A percentile compares a stretch with the other conserved stretches of the same genome.
These are phyloP conservation scores for Aspergillus homomorphus DNA, from an alignment of 495 filamentous ascomycete genomes.

Conservation along the genomic window DNA sequence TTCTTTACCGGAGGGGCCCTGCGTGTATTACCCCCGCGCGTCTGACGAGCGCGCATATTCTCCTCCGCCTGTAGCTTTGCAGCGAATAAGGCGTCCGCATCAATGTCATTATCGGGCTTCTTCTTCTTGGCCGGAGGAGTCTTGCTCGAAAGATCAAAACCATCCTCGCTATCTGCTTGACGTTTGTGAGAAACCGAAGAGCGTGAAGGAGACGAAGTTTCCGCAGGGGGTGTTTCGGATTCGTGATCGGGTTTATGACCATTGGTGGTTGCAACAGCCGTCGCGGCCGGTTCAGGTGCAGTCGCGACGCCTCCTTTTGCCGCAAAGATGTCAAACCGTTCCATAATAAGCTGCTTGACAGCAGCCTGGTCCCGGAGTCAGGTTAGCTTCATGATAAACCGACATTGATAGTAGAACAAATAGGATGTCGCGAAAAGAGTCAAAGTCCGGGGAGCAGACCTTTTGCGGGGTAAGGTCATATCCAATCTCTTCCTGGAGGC, in stretches of 20 bases:
- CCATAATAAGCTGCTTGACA: conserved; percentile 80
- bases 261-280: conserved; percentile 36
- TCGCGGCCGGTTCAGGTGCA: conserved; percentile 31
- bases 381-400: conserved; percentile 9
- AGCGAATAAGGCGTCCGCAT: conserved; percentile 82
- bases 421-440: conserved; percentile 13
- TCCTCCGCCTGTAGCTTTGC: conserved; percentile 89
- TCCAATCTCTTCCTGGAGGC: conserved; percentile 69
- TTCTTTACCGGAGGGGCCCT: conserved; percentile 59
- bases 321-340: conserved; percentile 80
- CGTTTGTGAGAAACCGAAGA: conserved; percentile 57
- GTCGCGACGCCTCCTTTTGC: conserved; percentile 42
- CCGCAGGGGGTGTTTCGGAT: conserved; percentile 37
- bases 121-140: conserved; percentile 54
- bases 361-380: conserved; percentile 52
- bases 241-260: conserved; percentile 33
- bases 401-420: not conserved
- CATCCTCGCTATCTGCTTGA: conserved; percentile 46
- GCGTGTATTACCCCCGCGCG: conserved; percentile 59
- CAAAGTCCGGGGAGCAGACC: conserved; percentile 46
- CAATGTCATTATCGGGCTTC: conserved; percentile 51
- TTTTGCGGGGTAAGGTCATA: conserved; percentile 86
- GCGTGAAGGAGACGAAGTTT: conserved; percentile 45
- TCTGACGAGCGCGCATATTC: conserved; percentile 71
- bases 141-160: conserved; percentile 42